phyloP scores from a whole-genome alignment of 2,329 filamentous ascomycete genomes.

The Fusarium denticulatum region DNA sequence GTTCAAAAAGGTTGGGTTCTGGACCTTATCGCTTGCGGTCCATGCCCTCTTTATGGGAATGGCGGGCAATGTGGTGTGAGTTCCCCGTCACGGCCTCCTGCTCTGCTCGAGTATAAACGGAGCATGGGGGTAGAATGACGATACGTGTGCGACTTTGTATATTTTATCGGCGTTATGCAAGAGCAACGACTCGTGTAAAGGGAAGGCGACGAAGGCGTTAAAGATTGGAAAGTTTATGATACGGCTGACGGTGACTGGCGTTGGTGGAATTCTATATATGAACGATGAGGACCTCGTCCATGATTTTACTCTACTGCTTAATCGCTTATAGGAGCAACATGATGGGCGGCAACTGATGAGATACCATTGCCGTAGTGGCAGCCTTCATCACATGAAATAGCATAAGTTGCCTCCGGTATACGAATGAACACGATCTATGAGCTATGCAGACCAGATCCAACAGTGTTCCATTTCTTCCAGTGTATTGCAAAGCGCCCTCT shows the following conservation, averaged over 20 bases:
- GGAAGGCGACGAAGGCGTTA: slow-evolving; percentile 35
- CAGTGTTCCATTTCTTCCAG: background rate
- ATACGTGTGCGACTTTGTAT: slow-evolving; percentile 26
- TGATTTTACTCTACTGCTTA: slow-evolving; percentile 17
- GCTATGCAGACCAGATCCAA: background rate
- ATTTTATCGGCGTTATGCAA: slow-evolving; percentile 9
- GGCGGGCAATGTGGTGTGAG: slow-evolving; percentile 77
- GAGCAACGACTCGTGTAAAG: slow-evolving; percentile 18
- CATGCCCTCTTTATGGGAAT: slow-evolving; percentile 96
- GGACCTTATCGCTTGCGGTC: slow-evolving; percentile 91
- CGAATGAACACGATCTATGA: slow-evolving; percentile 26
- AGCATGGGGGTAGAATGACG: slow-evolving; percentile 8
- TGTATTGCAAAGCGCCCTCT: background rate
- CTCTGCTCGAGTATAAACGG: slow-evolving; percentile 12
- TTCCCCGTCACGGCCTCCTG: background rate
- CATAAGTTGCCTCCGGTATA: slow-evolving; percentile 10
- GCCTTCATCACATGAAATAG: slow-evolving; percentile 20
- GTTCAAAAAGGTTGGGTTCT: slow-evolving; percentile 95
- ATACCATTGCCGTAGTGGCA: slow-evolving; percentile 31
- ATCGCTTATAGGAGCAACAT: slow-evolving; percentile 8
- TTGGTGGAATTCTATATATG: slow-evolving; percentile 16
- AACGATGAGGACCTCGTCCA: slow-evolving; percentile 9
- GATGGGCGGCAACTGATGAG: slow-evolving; percentile 23
- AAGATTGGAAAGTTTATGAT: slow-evolving; percentile 7
- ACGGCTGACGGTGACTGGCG: slow-evolving; percentile 4